Evolutionary conservation across 2,329 filamentous ascomycete species (phyloP), one percentile per base, ranked within the genome.

Genomic region (Colletotrichum limetticola): DNA sequence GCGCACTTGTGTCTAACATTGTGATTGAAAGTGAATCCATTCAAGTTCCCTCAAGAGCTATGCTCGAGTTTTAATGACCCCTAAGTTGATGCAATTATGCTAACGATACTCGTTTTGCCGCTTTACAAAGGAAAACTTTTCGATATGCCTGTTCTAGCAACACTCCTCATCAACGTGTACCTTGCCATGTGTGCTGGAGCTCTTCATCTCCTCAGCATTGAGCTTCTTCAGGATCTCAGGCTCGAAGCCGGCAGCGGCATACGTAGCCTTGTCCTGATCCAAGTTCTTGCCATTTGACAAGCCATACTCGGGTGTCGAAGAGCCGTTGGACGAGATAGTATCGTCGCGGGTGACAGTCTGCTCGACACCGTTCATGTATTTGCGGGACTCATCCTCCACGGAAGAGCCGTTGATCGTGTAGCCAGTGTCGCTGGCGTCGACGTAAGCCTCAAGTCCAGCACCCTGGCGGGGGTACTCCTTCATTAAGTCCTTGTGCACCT

Each of bases 381-480:
- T 53, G 9, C 35, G 22, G 12, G 24, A 32, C 60, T 66, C 66
- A 1, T 60, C 56, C n/a, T 73, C 66, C 0, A 71, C 71, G 8
- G 63, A 61, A 14, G 68, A 32, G 11, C 77, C 80, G n/a, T 84
- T 78, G 12, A 85, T 73, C 0, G 82, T 83, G 72, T 88, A 88
- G 0, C 92, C 92, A 59, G 91, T 94, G 76, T 94, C 92, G 71
- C 88, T 91, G 1, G 88, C 84, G 78, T 94, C 92, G 8, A 94
- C 92, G 71, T 88, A 93, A 0, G 92, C 91, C 75, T 94, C 92
- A 1, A 94, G 74, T 30, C 92, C 92, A 56, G 87, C 90, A 26
- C 92, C 92, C 42, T 88, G 80, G 3, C 92, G 87, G 4, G 92
- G 90, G 76, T 90, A 93, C 24, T 84, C 82, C 79, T 89, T 88